Conservation (phyloP, 139 green algal genomes). For the Ostreobium quekettii region DNA sequence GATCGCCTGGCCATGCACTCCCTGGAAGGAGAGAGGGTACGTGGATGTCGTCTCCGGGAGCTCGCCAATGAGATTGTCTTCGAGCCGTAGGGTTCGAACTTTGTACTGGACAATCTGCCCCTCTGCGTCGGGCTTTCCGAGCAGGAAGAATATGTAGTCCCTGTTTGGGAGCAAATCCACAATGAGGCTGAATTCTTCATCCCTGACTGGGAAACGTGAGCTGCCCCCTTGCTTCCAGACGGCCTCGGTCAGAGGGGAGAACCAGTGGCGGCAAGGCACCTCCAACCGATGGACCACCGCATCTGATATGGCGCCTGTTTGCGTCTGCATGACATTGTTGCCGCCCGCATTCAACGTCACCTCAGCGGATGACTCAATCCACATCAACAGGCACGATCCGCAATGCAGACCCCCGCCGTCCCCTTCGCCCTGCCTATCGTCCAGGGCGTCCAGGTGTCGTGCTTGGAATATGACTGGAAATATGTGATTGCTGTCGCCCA, state of each 20-base stretch:
- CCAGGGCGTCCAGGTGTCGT: background rate
- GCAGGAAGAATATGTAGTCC: constrained; percentile 8
- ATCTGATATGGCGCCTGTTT: background rate
- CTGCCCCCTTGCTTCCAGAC: no score
- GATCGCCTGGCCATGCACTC: constrained; percentile 3
- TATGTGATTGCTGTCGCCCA: background rate
- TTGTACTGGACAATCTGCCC: background rate
- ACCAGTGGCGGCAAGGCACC: background rate
- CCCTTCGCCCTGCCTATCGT: background rate
- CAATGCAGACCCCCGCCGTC: no score
- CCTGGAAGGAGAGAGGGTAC: constrained; percentile 6
- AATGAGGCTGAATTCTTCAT: constrained; percentile 1
- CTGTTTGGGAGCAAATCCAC: background rate
- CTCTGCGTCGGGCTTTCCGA: background rate
- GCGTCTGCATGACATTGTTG: background rate
- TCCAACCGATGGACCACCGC: constrained; percentile 1
- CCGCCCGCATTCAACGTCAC: background rate
- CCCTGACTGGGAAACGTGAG: no score
- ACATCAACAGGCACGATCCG: background rate
- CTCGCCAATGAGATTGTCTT: no score
- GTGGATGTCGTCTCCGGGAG: background rate
- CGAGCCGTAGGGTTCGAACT: background rate
- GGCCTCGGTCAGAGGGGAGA: background rate
- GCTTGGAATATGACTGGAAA: background rate
- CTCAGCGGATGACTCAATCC: background rate